Evolutionary conservation across 306 rosid species (phyloP).

Genomic region (Macrotyloma uniflorum): DNA sequence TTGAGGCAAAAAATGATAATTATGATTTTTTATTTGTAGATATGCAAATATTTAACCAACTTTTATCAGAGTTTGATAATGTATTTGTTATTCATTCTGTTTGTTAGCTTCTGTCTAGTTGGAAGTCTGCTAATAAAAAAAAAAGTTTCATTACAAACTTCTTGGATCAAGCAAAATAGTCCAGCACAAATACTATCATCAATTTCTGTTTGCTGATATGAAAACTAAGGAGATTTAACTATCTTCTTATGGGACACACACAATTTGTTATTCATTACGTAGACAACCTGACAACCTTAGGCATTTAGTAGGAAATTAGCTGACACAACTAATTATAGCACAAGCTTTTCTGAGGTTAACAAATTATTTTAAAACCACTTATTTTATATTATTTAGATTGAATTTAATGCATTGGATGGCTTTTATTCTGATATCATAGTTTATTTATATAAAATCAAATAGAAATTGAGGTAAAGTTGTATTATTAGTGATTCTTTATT

Average conservation of each 20-base stretch:
- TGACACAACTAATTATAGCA: not conserved
- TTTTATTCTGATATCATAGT: conserved; percentile 5
- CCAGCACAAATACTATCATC: not conserved
- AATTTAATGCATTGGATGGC: not conserved
- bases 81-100: conserved; percentile 14
- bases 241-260: not conserved
- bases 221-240: conserved; percentile 7
- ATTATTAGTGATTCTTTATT: conserved; percentile 2
- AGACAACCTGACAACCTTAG: not conserved
- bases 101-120: not conserved
- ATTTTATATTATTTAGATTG: conserved; percentile 17
- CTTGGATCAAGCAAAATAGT: conserved; percentile 15
- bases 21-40: conserved; percentile 4
- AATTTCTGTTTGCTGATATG: not conserved
- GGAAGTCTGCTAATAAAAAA: conserved; percentile 1
- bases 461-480: not conserved
- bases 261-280: conserved; percentile 26
- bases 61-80: conserved; percentile 8
- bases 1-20: conserved; percentile 16
- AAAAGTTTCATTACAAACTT: conserved; percentile 11
- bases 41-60: not conserved
- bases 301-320: conserved; percentile 12
- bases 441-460: conserved; percentile 22
- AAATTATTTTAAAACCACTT: not conserved
- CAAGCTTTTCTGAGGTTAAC: conserved; percentile 10